Conservation (phyloP, 2,329 filamentous ascomycete species). For the Pseudogymnoascus sp. region DNA sequence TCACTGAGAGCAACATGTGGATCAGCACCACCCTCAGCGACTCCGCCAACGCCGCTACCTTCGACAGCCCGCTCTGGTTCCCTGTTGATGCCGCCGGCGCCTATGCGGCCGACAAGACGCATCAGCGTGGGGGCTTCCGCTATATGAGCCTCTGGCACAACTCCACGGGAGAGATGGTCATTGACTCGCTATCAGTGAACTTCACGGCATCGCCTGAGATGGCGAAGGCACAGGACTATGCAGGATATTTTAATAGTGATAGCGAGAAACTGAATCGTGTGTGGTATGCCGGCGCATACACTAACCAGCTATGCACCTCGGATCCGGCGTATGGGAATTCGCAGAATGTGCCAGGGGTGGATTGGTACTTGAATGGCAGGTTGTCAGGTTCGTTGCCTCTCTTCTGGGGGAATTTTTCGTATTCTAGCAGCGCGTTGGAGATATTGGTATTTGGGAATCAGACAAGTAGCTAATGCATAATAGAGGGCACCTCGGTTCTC, state of each 20-base stretch:
- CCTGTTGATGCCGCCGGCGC: conserved; percentile 28
- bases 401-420: not conserved
- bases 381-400: not conserved
- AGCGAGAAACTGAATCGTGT: conserved; percentile 30
- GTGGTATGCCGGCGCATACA: conserved; percentile 31
- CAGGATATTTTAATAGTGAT: conserved; percentile 23
- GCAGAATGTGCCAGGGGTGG: conserved; percentile 11
- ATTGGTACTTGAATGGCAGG: not conserved
- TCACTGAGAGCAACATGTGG: conserved; percentile 36
- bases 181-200: conserved; percentile 31
- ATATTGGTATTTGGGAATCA: not conserved
- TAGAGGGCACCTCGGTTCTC: conserved; percentile 20
- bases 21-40: conserved; percentile 38
- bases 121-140: conserved; percentile 37
- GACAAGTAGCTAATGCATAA: not conserved
- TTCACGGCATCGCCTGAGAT: conserved; percentile 30
- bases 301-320: conserved; percentile 25
- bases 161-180: conserved; percentile 31
- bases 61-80: conserved; percentile 42
- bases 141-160: conserved; percentile 38
- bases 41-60: conserved; percentile 36
- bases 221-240: conserved; percentile 12
- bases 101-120: conserved; percentile 34
- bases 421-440: not conserved
- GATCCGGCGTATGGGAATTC: conserved; percentile 17